phyloP scores from a whole-genome alignment of 106 monocot species.

The Dioscorea dumetorum region DNA sequence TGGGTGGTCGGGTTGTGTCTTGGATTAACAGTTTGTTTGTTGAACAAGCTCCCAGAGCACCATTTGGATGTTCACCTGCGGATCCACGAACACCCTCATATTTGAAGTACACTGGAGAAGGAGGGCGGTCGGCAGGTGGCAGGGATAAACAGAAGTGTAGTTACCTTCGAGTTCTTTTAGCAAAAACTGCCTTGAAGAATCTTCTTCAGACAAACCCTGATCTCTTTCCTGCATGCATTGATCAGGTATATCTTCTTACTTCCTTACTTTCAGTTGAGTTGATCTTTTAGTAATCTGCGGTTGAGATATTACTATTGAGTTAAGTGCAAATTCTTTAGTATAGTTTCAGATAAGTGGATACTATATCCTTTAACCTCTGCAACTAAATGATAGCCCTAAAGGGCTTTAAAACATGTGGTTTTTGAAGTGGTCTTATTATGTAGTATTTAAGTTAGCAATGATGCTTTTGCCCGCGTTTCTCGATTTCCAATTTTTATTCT shows the following conservation, averaged over 20 bases:
- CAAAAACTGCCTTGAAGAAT: conserved; percentile 93
- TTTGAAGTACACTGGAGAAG: conserved; percentile 55
- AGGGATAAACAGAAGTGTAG: conserved; percentile 61
- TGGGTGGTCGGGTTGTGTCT: conserved; percentile 67
- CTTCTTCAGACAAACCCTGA: conserved; percentile 95
- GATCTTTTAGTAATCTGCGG: not conserved
- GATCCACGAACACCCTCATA: conserved; percentile 94
- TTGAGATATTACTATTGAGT: no score
- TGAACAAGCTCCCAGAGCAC: conserved; percentile 60
- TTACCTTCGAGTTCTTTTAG: conserved; percentile 66
- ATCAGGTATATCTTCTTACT: conserved; percentile 50
- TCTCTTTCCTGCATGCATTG: conserved; percentile 91
- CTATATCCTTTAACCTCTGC: no score
- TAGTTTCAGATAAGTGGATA: no score
- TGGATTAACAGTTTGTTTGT: conserved; percentile 92
- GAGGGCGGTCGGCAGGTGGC: conserved; percentile 39
- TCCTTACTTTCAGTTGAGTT: conserved; percentile 1
- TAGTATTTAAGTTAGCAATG: no score
- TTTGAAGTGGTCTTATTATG: no score
- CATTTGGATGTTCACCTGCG: conserved; percentile 75
- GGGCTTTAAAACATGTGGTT: no score
- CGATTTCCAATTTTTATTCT: no score
- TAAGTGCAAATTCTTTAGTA: no score
- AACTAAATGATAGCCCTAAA: no score
- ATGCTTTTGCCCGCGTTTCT: no score